These are phyloP conservation scores for Mycena rosella DNA, from an alignment of 768 basidiomycete species.

Conservation along the genomic window DNA sequence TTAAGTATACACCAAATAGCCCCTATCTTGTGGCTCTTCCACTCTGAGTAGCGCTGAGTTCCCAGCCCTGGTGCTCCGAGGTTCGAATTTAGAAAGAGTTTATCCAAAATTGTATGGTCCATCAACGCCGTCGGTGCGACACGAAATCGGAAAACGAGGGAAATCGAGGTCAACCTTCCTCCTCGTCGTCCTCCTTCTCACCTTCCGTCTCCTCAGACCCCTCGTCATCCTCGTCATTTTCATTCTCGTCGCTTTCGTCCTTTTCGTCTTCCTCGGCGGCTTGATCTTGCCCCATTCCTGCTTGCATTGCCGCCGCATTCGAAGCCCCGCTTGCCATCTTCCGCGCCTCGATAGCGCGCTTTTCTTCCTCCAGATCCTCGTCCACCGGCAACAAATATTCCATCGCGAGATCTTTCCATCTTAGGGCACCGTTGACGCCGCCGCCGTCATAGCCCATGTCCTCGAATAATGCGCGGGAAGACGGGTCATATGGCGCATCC, in stretches of 20 bases:
- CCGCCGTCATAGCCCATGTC: conserved; percentile 88
- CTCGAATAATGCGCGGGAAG: conserved; percentile 85
- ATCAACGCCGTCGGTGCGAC: no score
- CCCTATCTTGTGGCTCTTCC: not conserved
- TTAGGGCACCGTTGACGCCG: conserved; percentile 78
- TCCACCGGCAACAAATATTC: conserved; percentile 81
- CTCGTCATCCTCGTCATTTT: conserved; percentile 53
- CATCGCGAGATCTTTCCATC: conserved; percentile 88
- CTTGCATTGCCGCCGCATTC: conserved; percentile 59
- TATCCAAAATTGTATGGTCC: no score
- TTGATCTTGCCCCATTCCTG: conserved; percentile 53
- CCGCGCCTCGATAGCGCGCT: conserved; percentile 78
- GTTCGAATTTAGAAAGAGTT: not conserved
- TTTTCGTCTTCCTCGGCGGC: conserved; percentile 62
- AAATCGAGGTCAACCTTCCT: conserved; percentile 6
- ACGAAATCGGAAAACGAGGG: not conserved
- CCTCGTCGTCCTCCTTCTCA: conserved; percentile 43
- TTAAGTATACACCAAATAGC: no score
- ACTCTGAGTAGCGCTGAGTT: no score
- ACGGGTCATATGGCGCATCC: conserved; percentile 81
- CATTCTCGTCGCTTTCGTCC: conserved; percentile 62
- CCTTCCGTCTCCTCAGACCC: conserved; percentile 47
- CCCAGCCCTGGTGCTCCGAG: not conserved
- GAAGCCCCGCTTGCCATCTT: conserved; percentile 86
- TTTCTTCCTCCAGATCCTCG: conserved; percentile 80